Base-by-base conservation (phyloP, 225 moss, liverwort and hornwort species). In the Takakia lepidozioides region DNA sequence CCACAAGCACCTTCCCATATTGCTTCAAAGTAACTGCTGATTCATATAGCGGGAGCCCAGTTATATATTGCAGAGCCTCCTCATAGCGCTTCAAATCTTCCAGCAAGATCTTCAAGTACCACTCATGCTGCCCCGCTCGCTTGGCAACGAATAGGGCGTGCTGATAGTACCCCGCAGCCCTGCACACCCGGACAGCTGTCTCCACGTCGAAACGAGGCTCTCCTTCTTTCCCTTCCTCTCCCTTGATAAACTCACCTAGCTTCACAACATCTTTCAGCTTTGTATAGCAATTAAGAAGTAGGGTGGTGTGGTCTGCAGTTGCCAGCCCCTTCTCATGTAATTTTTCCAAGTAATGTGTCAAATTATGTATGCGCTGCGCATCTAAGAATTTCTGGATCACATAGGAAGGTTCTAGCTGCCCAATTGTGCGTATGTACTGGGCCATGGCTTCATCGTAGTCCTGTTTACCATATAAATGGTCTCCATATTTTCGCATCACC, bases 401-500 rank as follows among this genome's bases (percentile, higher is more conserved):
- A 49, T 98, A 98, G 4, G 95, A 98, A 45, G 95, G 95, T 52
- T 98, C 95, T 55, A 98, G 64, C 60, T 98, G 95, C 58, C 95
- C 95, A 63, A 98, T 98, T 6, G 95, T 98, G 77, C 90, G 90
- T 46, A 91, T 98, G 57, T 98, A 98, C 62, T 98, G 95, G 24
- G 91, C 75, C 95, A 98, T 98, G 28, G 95, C 87, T 54, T 91
- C 91, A 64, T 87, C 87, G 21, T 78, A 98, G 22, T 56, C 60
- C 39, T 78, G 85, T 57, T 98, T 98, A 10, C 87, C 73, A 56
- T 98, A 98, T 54, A 98, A 68, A 57, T 98, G 95, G 54, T 98
- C 95, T 29, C 95, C 95, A 57, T 90, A 98, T 70, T 98, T 98
- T 21, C 95, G 84, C 91, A 98, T 98, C 23, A 98, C 95, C 68